Conservation (phyloP, 495 filamentous ascomycete genomes). For the Articulospora tetracladia region DNA sequence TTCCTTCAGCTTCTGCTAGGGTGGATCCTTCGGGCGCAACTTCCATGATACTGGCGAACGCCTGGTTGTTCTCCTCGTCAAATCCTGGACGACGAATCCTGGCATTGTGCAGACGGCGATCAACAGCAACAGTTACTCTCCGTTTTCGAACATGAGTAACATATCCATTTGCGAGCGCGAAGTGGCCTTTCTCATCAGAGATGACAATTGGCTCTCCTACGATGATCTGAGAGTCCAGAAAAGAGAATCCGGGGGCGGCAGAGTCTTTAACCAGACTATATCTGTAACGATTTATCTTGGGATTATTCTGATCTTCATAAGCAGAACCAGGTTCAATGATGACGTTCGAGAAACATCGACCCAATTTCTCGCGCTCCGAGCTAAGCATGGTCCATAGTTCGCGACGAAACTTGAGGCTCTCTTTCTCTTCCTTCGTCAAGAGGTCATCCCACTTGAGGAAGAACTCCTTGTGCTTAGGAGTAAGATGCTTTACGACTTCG, state of each 20-base stretch:
- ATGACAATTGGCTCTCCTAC: slow-evolving; percentile 90
- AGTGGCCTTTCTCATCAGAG: slow-evolving; percentile 94
- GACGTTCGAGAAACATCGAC: slow-evolving; percentile 60
- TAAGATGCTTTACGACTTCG: slow-evolving; percentile 69
- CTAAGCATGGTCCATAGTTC: slow-evolving; percentile 96
- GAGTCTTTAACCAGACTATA: slow-evolving; percentile 78
- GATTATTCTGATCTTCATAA: slow-evolving; percentile 56
- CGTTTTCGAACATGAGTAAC: slow-evolving; percentile 69
- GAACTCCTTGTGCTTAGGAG: slow-evolving; percentile 68
- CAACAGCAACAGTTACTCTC: slow-evolving; percentile 80
- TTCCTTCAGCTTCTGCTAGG: slow-evolving; percentile 42
- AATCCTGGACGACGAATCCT: slow-evolving; percentile 73
- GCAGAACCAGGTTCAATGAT: slow-evolving; percentile 75
- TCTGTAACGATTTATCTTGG: slow-evolving; percentile 84
- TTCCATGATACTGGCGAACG: slow-evolving; percentile 90
- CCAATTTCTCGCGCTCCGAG: slow-evolving; percentile 79
- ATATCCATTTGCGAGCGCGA: slow-evolving; percentile 88
- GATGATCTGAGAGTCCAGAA: slow-evolving; percentile 85
- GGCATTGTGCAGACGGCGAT: slow-evolving; percentile 82
- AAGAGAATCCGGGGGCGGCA: slow-evolving; percentile 59
- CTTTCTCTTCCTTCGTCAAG: slow-evolving; percentile 89
- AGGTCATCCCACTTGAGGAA: slow-evolving; percentile 93
- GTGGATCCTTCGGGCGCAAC: slow-evolving; percentile 49
- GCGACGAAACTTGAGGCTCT: slow-evolving; percentile 73
- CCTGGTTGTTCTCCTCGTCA: slow-evolving; percentile 69